Evolutionary conservation across 306 rosid species (phyloP).

Genomic region (Spatholobus suberectus): DNA sequence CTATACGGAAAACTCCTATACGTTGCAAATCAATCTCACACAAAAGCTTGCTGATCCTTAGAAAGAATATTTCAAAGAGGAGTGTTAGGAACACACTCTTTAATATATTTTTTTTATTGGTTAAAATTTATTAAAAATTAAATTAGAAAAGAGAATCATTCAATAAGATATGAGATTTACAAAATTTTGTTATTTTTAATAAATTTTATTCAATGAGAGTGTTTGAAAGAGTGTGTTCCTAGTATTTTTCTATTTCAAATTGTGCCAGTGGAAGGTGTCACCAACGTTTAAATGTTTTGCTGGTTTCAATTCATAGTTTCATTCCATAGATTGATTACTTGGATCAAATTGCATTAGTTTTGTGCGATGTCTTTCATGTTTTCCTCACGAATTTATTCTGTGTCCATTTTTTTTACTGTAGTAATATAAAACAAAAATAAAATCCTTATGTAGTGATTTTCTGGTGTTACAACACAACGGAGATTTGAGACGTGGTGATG

Average conservation of each 20-base stretch:
- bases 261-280: constrained; percentile 24
- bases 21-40: constrained; percentile 33
- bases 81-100: no score
- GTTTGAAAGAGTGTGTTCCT: no score
- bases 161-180: no score
- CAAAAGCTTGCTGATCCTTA: constrained; percentile 22
- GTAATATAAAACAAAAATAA: not conserved
- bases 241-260: no score
- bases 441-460: not conserved
- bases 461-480: no score
- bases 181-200: no score
- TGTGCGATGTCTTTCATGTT: not conserved
- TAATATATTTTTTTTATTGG: no score
- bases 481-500: not conserved
- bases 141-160: no score
- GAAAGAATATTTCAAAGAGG: constrained; percentile 28
- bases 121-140: no score
- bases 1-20: constrained; percentile 34
- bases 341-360: not conserved
- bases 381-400: not conserved
- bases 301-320: constrained; percentile 2
- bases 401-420: not conserved
- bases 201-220: no score
- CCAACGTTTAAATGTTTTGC: constrained; percentile 36
- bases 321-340: constrained; percentile 3